A percentile compares a stretch with the other conserved stretches of the same genome.
These are phyloP conservation scores for Diaporthe nobilis DNA, from an alignment of 2,329 filamentous ascomycete genomes.

Conservation along the genomic window DNA sequence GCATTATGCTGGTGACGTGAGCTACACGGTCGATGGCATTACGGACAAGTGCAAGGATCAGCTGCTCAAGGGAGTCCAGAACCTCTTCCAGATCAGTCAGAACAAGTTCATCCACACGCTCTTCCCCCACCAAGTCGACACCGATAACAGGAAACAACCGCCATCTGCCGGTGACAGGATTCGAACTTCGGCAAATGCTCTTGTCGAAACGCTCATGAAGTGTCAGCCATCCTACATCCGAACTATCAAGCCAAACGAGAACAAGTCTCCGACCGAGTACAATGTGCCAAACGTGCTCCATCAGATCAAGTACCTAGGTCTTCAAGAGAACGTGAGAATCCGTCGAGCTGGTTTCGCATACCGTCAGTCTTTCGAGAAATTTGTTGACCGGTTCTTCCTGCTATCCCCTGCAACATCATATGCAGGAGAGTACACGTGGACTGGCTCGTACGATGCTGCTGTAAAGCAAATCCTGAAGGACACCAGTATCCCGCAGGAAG, in stretches of 20 bases:
- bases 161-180: conserved; percentile 98
- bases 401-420: conserved; percentile 95
- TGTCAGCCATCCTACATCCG: conserved; percentile 97
- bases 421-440: conserved; percentile 97
- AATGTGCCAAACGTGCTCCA: conserved; percentile 93
- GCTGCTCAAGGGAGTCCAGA: conserved; percentile 92
- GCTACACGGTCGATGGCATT: conserved; percentile 94
- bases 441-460: conserved; percentile 87
- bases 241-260: conserved; percentile 99
- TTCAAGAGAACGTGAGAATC: conserved; percentile 99
- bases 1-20: conserved; percentile 97
- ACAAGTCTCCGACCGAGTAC: conserved; percentile 95
- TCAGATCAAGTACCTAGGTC: conserved; percentile 98
- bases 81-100: conserved; percentile 84
- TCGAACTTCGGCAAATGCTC: conserved; percentile 91
- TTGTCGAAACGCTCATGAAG: conserved; percentile 97
- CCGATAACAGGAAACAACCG: conserved; percentile 94
- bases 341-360: conserved; percentile 96
- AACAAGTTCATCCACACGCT: conserved; percentile 90
- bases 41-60: conserved; percentile 99
- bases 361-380: conserved; percentile 97
- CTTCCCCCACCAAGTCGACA: conserved; percentile 94
- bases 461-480: conserved; percentile 95
- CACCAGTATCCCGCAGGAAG: conserved; percentile 93
- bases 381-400: conserved; percentile 96